A percentile compares a stretch with the other conserved stretches of the same genome.
phyloP scores from a whole-genome alignment of 441 rosid species.

The Gossypium davidsonii region DNA sequence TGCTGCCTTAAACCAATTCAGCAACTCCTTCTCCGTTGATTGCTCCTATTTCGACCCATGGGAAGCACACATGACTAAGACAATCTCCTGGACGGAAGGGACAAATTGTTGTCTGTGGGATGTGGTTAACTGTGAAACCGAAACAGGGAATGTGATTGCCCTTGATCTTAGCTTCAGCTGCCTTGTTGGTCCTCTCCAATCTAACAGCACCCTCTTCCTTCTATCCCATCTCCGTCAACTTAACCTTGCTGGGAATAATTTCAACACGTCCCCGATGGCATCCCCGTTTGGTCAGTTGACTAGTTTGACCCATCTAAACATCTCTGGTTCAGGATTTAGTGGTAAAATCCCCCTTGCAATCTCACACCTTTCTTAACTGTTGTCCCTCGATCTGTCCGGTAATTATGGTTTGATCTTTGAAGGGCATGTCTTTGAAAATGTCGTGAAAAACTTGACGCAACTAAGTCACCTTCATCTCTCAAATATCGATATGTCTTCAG shows the following conservation, averaged over 20 bases:
- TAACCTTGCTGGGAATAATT: background rate
- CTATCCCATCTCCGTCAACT: background rate
- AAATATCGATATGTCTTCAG: background rate
- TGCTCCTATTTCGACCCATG: background rate
- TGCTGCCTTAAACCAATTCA: background rate
- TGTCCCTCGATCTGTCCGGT: background rate
- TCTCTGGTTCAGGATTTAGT: background rate
- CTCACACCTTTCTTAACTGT: background rate
- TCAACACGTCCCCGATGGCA: background rate
- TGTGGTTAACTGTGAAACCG: background rate
- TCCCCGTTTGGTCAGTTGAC: background rate
- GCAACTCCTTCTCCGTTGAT: background rate
- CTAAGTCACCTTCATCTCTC: background rate
- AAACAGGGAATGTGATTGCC: background rate
- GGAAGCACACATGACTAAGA: background rate
- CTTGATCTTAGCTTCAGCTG: background rate
- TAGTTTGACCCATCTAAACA: background rate
- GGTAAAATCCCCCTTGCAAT: background rate
- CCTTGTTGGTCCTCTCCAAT: background rate
- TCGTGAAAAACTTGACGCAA: background rate
- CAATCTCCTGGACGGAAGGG: background rate
- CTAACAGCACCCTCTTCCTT: background rate
- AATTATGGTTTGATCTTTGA: background rate
- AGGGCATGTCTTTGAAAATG: background rate
- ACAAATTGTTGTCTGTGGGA: conserved; percentile 2